A percentile compares a stretch with the other conserved stretches of the same genome.
Conservation (phyloP, 352 stramenopile genomes). For the Phytophthora multivora region DNA sequence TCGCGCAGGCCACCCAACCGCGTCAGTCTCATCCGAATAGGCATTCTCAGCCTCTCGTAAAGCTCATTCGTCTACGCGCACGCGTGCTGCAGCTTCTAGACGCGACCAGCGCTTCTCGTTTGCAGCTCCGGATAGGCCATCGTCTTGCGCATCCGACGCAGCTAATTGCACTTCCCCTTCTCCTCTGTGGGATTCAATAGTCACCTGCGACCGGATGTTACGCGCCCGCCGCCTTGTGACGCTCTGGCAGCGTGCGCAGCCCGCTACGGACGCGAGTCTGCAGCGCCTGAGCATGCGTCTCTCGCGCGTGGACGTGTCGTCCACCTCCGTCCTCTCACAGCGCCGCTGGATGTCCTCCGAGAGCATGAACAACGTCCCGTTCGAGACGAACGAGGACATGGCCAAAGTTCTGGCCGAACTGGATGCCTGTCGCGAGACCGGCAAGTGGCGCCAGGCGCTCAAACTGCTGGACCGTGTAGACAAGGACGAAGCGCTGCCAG, state of each 20-base stretch:
- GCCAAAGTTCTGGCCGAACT: slow-evolving; percentile 47
- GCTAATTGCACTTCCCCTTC: not conserved
- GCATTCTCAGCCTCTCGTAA: slow-evolving; percentile 16
- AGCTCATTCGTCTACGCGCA: slow-evolving; percentile 5
- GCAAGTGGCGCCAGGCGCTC: slow-evolving; percentile 77
- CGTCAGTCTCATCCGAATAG: slow-evolving; percentile 7
- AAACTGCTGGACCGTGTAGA: slow-evolving; percentile 76
- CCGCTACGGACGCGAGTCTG: slow-evolving; percentile 18
- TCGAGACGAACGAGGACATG: slow-evolving; percentile 26
- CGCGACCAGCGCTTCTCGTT: not conserved
- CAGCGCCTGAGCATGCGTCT: slow-evolving; percentile 19
- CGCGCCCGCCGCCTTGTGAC: slow-evolving; percentile 42
- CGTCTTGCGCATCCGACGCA: slow-evolving; percentile 1
- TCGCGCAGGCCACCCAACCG: slow-evolving; percentile 17
- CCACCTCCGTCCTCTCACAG: not conserved
- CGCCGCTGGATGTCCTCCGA: slow-evolving; percentile 31
- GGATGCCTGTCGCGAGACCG: slow-evolving; percentile 53
- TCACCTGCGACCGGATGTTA: slow-evolving; percentile 26
- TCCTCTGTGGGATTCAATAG: not conserved
- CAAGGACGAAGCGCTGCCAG: slow-evolving; percentile 51
- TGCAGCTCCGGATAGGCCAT: not conserved
- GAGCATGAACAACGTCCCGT: slow-evolving; percentile 3
- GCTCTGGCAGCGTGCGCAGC: slow-evolving; percentile 38
- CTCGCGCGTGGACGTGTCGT: slow-evolving; percentile 6
- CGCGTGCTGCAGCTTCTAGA: slow-evolving; percentile 4